phyloP scores from a whole-genome alignment of 2,329 filamentous ascomycete species.

The Fusarium sp. region DNA sequence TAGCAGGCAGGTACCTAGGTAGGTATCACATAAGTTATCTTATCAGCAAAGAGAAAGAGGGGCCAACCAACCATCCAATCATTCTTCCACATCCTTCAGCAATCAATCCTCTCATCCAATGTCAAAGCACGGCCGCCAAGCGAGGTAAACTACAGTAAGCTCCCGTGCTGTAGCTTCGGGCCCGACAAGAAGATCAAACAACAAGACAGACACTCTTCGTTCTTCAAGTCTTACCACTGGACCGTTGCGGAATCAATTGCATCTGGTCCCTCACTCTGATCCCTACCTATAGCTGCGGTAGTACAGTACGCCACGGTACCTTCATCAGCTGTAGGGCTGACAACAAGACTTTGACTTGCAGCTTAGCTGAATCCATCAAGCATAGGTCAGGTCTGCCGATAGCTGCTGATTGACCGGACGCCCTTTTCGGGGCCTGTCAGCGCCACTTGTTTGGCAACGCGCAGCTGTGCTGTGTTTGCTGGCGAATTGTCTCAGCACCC shows the following conservation, averaged over 20 bases:
- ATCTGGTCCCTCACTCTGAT: slow-evolving; percentile 13
- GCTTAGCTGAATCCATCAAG: slow-evolving; percentile 19
- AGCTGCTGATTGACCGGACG: slow-evolving; percentile 1
- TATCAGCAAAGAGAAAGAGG: not conserved
- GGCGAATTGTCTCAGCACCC: slow-evolving; percentile 7
- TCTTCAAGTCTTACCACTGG: slow-evolving; percentile 20
- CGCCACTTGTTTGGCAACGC: slow-evolving; percentile 10
- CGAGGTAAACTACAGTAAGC: slow-evolving; percentile 9
- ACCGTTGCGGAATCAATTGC: slow-evolving; percentile 3
- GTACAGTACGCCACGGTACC: slow-evolving; percentile 8
- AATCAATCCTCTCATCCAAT: not conserved
- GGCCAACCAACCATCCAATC: slow-evolving; percentile 2
- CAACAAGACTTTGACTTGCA: slow-evolving; percentile 32
- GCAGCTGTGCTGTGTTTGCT: slow-evolving; percentile 2
- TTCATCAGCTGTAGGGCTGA: slow-evolving; percentile 17
- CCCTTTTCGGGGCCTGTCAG: slow-evolving; percentile 16
- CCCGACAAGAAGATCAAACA: slow-evolving; percentile 29
- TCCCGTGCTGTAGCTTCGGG: slow-evolving; percentile 22
- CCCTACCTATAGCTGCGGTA: slow-evolving; percentile 12
- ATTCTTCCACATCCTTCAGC: not conserved
- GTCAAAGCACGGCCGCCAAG: slow-evolving; percentile 22
- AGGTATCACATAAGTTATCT: not conserved
- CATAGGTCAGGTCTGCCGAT: slow-evolving; percentile 5
- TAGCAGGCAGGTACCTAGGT: not conserved
- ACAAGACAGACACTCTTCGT: slow-evolving; percentile 13